phyloP scores from a whole-genome alignment of 306 rosid genomes.

The Oxytropis ochrocephala region DNA sequence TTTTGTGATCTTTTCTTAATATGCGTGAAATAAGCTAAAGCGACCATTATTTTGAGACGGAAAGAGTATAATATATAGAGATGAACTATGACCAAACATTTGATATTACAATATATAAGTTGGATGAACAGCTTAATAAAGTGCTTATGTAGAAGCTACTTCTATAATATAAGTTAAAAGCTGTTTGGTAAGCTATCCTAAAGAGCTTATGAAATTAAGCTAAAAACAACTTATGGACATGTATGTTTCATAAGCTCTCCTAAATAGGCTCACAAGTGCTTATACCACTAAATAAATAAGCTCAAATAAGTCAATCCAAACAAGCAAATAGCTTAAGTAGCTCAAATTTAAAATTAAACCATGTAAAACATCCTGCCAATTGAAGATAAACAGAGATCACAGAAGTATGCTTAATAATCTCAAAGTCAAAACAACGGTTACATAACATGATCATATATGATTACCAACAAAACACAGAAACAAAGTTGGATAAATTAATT shows the following conservation, averaged over 20 bases:
- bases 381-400: not conserved
- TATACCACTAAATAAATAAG: too few relatives aligned
- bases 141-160: too few relatives aligned
- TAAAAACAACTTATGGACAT: not conserved
- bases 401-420: not conserved
- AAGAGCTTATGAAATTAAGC: not conserved
- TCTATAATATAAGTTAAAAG: not conserved
- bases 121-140: not conserved
- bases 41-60: too few relatives aligned
- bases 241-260: not conserved
- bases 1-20: too few relatives aligned
- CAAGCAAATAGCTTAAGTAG: not conserved
- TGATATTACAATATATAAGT: not conserved
- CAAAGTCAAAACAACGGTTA: not conserved
- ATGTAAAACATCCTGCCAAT: not conserved
- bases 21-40: too few relatives aligned
- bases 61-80: not conserved
- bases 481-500: not conserved
- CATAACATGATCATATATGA: not conserved
- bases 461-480: conserved; percentile 4
- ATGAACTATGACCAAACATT: not conserved
- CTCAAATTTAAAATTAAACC: not conserved
- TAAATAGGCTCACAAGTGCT: not conserved
- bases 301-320: not conserved
- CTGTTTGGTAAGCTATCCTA: not conserved